These are phyloP conservation scores for Trypanosoma conorhini DNA, from an alignment of 208 protist genomes.

Conservation along the genomic window DNA sequence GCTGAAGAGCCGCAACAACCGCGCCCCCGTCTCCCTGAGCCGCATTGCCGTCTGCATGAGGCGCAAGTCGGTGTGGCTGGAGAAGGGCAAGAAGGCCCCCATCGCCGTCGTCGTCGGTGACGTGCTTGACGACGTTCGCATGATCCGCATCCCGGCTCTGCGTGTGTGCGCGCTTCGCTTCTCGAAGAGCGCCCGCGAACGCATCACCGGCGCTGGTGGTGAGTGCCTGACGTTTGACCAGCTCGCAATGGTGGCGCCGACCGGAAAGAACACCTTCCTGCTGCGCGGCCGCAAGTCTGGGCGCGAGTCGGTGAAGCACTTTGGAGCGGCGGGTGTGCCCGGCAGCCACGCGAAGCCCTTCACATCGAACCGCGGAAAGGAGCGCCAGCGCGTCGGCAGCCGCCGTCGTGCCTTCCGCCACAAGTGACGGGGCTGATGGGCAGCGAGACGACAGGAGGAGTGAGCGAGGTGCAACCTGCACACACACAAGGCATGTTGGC, in stretches of 20 bases:
- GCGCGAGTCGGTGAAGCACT: constrained; percentile 98
- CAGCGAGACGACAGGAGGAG: not conserved
- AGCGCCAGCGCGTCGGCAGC: constrained; percentile 12
- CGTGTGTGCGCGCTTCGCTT: constrained; percentile 98
- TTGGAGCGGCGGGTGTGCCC: constrained; percentile 97
- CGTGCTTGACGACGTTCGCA: constrained; percentile 99
- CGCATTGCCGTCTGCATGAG: constrained; percentile 95
- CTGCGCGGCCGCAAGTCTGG: constrained; percentile 95
- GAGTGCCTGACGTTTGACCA: constrained; percentile 99
- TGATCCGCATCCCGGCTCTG: constrained; percentile 95
- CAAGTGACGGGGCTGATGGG: constrained; percentile 38
- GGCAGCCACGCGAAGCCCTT: constrained; percentile 92
- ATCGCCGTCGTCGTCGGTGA: constrained; percentile 99
- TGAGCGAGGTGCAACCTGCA: not conserved
- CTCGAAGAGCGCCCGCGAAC: constrained; percentile 97
- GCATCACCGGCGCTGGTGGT: constrained; percentile 98
- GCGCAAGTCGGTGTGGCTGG: constrained; percentile 79
- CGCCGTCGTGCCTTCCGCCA: constrained; percentile 59
- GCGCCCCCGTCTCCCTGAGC: constrained; percentile 96
- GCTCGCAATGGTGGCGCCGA: constrained; percentile 97
- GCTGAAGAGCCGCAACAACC: constrained; percentile 96
- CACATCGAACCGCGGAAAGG: constrained; percentile 32
- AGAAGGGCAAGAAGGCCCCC: constrained; percentile 84
- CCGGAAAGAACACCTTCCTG: constrained; percentile 97
- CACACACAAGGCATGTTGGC: not conserved